Evolutionary conservation across 495 filamentous ascomycete species (phyloP), one percentile per base, ranked within the genome.

Genomic region (Pyrenula massariospora): DNA sequence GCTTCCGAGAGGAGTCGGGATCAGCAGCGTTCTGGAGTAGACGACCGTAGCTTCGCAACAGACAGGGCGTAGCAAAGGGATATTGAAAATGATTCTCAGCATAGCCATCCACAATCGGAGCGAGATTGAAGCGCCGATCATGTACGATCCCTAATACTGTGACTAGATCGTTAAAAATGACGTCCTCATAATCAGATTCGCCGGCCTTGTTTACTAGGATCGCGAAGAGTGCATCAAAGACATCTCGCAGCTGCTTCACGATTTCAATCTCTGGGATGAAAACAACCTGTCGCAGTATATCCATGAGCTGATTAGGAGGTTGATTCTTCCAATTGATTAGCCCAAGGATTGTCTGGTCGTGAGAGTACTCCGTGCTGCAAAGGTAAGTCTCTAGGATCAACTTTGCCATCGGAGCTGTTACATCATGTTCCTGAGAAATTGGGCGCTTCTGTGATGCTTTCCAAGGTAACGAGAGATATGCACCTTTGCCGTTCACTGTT

Each of bases 201-300:
- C 89, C 89, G 11, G 89, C 80, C 65, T 96, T 84, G 60, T 94
- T 89, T 11, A 93, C 85, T 24, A 97, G 68, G 36, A 97, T 91
- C 10, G 88, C 84, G 63, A 99, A 99, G 12, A 97, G 78, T 10
- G 90, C 84, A 66, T 96, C 89, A 61, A 99, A 85, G 12, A 99
- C 91, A 63, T 95, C 86, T 58, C 79, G 83, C 10, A 96, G 73
- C 53, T 95, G 78, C 70, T 96, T 99, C 57, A 97, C 93, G 23
- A 97, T 88, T 70, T 99, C 93, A 53, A 96, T 95, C 66, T 99
- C 93, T 0, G 93, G 85, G 10, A 99, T 93, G 63, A 97, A 99
- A 10, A 87, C 82, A 42, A 97, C 77, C 58, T 88, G 82, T 66
- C 88, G 85, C 25, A 99, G 70, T 3, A 95, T 76, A 20, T 82